These are phyloP conservation scores for Ustilago hordei DNA, from an alignment of 1,284 basidiomycete species.

Conservation along the genomic window DNA sequence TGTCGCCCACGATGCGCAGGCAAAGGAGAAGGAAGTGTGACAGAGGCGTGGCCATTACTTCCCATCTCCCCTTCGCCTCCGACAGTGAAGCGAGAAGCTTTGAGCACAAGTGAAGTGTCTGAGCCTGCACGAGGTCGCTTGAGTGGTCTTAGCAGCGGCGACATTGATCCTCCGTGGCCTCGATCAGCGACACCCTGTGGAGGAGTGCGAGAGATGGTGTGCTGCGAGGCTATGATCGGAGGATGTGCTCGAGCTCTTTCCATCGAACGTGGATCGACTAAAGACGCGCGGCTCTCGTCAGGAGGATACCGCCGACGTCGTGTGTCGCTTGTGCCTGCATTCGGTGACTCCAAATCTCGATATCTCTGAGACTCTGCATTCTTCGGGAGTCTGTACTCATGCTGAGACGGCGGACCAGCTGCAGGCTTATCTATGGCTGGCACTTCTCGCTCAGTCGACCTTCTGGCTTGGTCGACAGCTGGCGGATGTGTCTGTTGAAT, in stretches of 20 bases:
- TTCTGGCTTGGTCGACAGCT: not conserved
- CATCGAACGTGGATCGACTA: not conserved
- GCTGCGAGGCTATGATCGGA: constrained; percentile 24
- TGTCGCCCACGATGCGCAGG: not conserved
- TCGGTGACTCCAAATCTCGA: not conserved
- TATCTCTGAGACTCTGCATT: not conserved
- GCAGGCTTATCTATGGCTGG: not conserved
- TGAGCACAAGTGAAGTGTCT: constrained; percentile 34
- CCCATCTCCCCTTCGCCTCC: not conserved
- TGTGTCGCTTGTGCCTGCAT: not conserved
- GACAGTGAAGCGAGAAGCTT: constrained; percentile 16
- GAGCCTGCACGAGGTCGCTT: constrained; percentile 32
- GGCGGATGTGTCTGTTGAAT: not conserved
- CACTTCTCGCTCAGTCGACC: not conserved
- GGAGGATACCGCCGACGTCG: not conserved
- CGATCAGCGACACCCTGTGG: not conserved
- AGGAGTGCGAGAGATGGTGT: constrained; percentile 7
- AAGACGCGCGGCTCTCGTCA: not conserved
- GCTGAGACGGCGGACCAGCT: not conserved
- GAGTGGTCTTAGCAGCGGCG: constrained; percentile 2
- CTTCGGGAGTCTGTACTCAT: not conserved
- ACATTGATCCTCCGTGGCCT: not conserved
- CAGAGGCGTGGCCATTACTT: not conserved
- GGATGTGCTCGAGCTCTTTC: constrained; percentile 7
- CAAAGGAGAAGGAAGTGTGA: not conserved